A percentile compares a stretch with the other conserved stretches of the same genome.
Evolutionary conservation across 2,329 filamentous ascomycete species (phyloP).

Genomic region (Hypoxylon sp.): DNA sequence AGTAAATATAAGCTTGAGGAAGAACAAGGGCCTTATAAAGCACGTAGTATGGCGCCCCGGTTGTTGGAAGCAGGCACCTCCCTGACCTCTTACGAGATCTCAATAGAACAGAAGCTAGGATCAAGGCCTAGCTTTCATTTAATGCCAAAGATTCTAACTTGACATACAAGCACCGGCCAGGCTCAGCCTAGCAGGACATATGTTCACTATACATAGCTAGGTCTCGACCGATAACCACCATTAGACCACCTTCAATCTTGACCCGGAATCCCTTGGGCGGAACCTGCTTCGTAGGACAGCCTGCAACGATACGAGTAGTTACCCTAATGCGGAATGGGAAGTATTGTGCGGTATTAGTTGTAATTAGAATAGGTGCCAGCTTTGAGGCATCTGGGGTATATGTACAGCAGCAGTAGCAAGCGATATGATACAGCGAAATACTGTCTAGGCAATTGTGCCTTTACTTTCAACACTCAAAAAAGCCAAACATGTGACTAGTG

Average conservation of each 20-base stretch:
- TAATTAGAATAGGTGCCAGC: constrained; percentile 30
- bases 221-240: neutral
- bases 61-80: too few relatives aligned
- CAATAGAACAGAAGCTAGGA: too few relatives aligned
- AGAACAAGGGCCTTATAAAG: too few relatives aligned
- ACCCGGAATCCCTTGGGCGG: neutral
- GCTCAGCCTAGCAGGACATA: neutral
- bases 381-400: constrained; percentile 32
- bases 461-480: neutral
- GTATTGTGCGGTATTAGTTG: constrained; percentile 15
- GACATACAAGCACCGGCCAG: neutral
- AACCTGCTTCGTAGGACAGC: neutral
- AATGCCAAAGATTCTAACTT: neutral
- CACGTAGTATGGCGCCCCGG: too few relatives aligned
- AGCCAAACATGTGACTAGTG: neutral
- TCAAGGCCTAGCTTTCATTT: neutral
- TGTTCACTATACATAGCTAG: neutral
- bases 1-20: too few relatives aligned
- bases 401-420: constrained; percentile 23
- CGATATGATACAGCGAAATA: constrained; percentile 30
- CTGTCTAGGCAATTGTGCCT: neutral
- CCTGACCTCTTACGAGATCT: too few relatives aligned
- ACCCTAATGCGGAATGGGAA: neutral
- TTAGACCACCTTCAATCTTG: neutral
- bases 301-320: neutral